These are phyloP conservation scores for Yamadazyma sp. DNA, from an alignment of 805 yeast genomes.

Conservation along the genomic window DNA sequence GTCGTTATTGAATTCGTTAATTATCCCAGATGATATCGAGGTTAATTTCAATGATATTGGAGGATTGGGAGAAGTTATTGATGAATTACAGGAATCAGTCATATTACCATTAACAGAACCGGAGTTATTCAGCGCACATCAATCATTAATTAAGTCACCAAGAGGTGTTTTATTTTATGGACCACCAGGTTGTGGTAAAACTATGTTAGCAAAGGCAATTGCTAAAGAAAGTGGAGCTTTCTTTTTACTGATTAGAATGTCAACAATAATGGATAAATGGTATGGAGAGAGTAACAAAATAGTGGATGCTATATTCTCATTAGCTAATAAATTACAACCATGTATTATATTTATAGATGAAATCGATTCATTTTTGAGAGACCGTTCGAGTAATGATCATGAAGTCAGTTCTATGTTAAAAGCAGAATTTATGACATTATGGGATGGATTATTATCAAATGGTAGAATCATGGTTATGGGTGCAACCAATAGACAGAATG, in stretches of 20 bases:
- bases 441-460: conserved; percentile 86
- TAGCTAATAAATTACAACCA: conserved; percentile 87
- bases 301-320: conserved; percentile 86
- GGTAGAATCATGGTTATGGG: conserved; percentile 88
- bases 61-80: conserved; percentile 78
- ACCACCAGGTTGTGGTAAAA: conserved; percentile 98
- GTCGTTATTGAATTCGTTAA: conserved; percentile 70
- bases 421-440: conserved; percentile 95
- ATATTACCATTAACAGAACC: conserved; percentile 80
- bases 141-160: conserved; percentile 77
- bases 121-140: conserved; percentile 65
- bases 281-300: conserved; percentile 95
- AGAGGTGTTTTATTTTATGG: conserved; percentile 94
- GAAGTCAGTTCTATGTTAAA: conserved; percentile 93
- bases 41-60: conserved; percentile 83
- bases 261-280: conserved; percentile 95
- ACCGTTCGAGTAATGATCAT: conserved; percentile 79
- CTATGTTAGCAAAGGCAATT: conserved; percentile 94
- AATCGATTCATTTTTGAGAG: conserved; percentile 90
- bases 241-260: conserved; percentile 87
- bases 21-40: conserved; percentile 79
- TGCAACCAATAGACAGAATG: conserved; percentile 90
- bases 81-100: conserved; percentile 84
- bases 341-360: conserved; percentile 95
- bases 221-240: conserved; percentile 91